Conservation (phyloP, 768 basidiomycete genomes). For the Clitopilus hobsonii region DNA sequence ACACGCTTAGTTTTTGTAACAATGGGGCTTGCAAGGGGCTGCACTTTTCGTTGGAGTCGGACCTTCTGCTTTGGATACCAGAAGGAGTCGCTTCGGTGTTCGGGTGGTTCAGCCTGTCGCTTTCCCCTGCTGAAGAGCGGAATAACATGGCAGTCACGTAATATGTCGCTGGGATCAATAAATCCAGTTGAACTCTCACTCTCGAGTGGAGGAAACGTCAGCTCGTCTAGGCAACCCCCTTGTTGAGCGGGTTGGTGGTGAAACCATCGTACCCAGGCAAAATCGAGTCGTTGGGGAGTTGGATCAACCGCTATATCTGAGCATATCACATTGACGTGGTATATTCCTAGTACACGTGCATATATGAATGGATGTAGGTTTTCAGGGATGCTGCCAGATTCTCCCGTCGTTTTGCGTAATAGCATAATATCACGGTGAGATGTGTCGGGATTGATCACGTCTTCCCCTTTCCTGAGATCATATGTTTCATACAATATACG, state of each 20-base stretch:
- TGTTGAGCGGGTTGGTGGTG: constrained; percentile 12
- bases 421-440: constrained; percentile 31
- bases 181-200: constrained; percentile 32
- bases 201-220: constrained; percentile 20
- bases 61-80: constrained; percentile 12
- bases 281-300: constrained; percentile 11
- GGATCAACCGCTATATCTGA: constrained; percentile 2
- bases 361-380: not conserved
- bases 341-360: constrained; percentile 12
- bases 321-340: constrained; percentile 16
- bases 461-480: constrained; percentile 34
- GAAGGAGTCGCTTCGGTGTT: no score
- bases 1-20: no score
- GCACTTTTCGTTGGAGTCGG: no score
- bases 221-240: constrained; percentile 15
- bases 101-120: no score
- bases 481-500: constrained; percentile 41
- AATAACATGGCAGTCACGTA: constrained; percentile 30
- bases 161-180: constrained; percentile 29
- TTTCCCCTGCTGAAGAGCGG: constrained; percentile 22
- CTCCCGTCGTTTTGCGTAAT: not conserved
- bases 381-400: not conserved
- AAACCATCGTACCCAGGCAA: constrained; percentile 26
- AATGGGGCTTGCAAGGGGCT: no score
- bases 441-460: constrained; percentile 32